These are phyloP conservation scores for Globisporangium middletonii DNA, from an alignment of 352 stramenopile species.

Conservation along the genomic window DNA sequence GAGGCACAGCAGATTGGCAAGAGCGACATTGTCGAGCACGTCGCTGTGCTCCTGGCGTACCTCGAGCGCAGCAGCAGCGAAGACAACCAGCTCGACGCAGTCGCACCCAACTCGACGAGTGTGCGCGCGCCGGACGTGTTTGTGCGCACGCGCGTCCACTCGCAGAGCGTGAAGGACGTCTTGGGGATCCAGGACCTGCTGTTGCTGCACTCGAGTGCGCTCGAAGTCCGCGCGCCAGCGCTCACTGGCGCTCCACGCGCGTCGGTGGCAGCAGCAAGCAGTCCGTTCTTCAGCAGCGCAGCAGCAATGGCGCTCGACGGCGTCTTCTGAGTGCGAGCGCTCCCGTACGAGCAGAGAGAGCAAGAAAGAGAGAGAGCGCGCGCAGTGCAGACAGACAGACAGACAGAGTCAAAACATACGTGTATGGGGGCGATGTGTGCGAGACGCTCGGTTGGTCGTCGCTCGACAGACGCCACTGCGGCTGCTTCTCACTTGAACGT, in stretches of 20 bases:
- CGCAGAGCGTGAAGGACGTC: slow-evolving; percentile 21
- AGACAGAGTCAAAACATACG: not conserved
- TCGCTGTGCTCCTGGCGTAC: slow-evolving; percentile 30
- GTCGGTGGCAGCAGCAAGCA: not conserved
- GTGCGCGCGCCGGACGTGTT: slow-evolving; percentile 10
- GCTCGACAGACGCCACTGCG: too few species aligned
- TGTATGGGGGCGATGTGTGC: not conserved
- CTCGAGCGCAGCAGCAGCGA: slow-evolving; percentile 13
- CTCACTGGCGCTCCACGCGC: not conserved
- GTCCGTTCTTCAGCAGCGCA: slow-evolving; percentile 1
- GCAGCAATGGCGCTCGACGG: slow-evolving; percentile 5
- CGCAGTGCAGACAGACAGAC: not conserved
- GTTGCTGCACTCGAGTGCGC: not conserved
- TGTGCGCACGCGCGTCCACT: slow-evolving; percentile 27
- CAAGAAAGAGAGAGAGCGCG: not conserved
- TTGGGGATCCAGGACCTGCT: slow-evolving; percentile 35
- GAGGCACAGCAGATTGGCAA: slow-evolving; percentile 26
- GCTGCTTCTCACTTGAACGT: slow-evolving; percentile 87
- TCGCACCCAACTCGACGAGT: not conserved
- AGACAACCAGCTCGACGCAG: not conserved
- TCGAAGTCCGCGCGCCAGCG: slow-evolving; percentile 8
- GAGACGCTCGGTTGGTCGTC: not conserved
- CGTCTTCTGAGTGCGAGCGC: slow-evolving; percentile 6
- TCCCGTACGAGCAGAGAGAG: not conserved
- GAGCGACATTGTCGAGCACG: slow-evolving; percentile 23